phyloP scores from a whole-genome alignment of 2,329 filamentous ascomycete species.

The Ploettnerulaceae sp. region DNA sequence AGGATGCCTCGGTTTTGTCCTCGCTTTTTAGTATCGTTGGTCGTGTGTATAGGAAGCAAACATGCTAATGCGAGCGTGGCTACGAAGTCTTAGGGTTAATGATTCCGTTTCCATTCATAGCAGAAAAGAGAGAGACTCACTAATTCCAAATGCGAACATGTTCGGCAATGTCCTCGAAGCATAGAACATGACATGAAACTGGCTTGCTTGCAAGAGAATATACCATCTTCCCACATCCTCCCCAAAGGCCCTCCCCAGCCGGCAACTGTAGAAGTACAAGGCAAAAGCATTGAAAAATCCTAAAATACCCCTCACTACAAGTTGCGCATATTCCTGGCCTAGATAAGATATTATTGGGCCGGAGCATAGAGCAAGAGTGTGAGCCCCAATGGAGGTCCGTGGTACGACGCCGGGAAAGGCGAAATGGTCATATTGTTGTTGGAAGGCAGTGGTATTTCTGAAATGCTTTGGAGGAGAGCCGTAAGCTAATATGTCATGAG shows the following conservation, averaged over 20 bases:
- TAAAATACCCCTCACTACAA: conserved; percentile 69
- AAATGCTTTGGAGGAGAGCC: conserved; percentile 56
- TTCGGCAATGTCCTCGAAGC: conserved; percentile 88
- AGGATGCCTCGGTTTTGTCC: conserved; percentile 62
- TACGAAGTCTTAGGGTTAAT: no score
- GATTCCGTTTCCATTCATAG: no score
- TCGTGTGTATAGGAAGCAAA: conserved; percentile 40
- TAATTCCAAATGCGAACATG: conserved; percentile 89
- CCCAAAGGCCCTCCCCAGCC: conserved; percentile 65
- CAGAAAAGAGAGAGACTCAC: conserved; percentile 45
- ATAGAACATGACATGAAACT: conserved; percentile 94
- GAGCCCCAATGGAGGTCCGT: conserved; percentile 79
- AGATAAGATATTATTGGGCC: conserved; percentile 59
- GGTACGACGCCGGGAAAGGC: conserved; percentile 88
- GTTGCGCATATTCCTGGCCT: conserved; percentile 50
- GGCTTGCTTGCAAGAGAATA: conserved; percentile 67
- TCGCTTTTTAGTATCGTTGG: conserved; percentile 35
- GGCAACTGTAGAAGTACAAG: conserved; percentile 60
- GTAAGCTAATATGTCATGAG: conserved; percentile 81
- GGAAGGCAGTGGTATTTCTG: conserved; percentile 44
- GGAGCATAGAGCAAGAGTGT: conserved; percentile 68
- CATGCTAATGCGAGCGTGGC: conserved; percentile 58
- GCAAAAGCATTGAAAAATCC: conserved; percentile 70
- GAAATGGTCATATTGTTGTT: conserved; percentile 79
- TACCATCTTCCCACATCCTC: conserved; percentile 70